These are phyloP conservation scores for Planoprotostelium fungivorum DNA, from an alignment of 78 protist genomes.

Conservation along the genomic window DNA sequence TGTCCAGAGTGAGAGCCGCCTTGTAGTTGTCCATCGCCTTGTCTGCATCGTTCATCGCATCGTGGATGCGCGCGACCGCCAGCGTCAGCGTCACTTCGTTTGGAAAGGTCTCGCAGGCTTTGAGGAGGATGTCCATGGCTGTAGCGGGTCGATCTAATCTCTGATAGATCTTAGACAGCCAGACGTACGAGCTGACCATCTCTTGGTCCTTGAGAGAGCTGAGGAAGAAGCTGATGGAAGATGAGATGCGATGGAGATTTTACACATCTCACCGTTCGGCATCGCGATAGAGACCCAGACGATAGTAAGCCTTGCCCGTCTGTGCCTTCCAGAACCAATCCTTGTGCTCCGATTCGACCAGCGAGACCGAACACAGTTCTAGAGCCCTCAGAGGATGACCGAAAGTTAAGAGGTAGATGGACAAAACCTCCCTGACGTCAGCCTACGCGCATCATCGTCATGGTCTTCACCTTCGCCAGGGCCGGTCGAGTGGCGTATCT, in stretches of 20 bases:
- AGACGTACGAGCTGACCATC: conserved; percentile 38
- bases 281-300: conserved; percentile 67
- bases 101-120: conserved; percentile 29
- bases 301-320: conserved; percentile 65
- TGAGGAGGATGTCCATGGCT: conserved; percentile 49
- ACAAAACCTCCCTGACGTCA: background rate
- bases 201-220: conserved; percentile 1
- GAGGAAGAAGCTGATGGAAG: background rate
- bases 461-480: conserved; percentile 33
- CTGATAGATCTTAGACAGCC: conserved; percentile 55
- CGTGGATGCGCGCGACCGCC: conserved; percentile 63
- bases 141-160: conserved; percentile 69
- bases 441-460: background rate
- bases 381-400: conserved; percentile 41
- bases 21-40: conserved; percentile 15
- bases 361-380: conserved; percentile 57
- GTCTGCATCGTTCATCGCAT: conserved; percentile 17
- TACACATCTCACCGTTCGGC: conserved; percentile 66
- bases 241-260: background rate
- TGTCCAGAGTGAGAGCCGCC: conserved; percentile 4
- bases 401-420: background rate
- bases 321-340: conserved; percentile 89
- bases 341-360: conserved; percentile 10
- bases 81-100: conserved; percentile 19
- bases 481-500: conserved; percentile 73